Conservation (phyloP, 768 basidiomycete genomes). For the Fomitopsis pulvina region DNA sequence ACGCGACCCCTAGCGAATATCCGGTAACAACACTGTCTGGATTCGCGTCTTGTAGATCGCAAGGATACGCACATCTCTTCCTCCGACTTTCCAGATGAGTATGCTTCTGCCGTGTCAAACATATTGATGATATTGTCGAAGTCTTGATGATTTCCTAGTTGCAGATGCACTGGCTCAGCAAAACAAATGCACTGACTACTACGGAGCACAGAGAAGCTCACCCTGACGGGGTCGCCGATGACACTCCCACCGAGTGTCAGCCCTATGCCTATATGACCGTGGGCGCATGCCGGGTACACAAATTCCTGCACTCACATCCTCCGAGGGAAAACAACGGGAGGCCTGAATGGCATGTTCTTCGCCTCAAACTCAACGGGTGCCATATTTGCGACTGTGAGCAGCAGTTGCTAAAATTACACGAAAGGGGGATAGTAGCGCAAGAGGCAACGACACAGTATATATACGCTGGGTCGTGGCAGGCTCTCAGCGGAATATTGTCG, state of each 20-base stretch:
- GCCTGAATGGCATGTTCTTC: constrained; percentile 53
- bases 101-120: constrained; percentile 62
- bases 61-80: constrained; percentile 51
- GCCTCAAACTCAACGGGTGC: constrained; percentile 38
- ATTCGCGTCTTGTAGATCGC: not conserved
- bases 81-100: constrained; percentile 66
- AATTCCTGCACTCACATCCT: constrained; percentile 38
- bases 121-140: constrained; percentile 6
- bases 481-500: too few relatives aligned
- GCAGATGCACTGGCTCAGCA: too few relatives aligned
- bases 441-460: too few relatives aligned
- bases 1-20: constrained; percentile 46
- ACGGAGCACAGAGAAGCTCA: constrained; percentile 20
- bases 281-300: not conserved
- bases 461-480: too few relatives aligned
- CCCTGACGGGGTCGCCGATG: constrained; percentile 66
- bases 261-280: constrained; percentile 20
- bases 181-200: too few relatives aligned
- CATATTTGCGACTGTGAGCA: too few relatives aligned
- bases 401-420: too few relatives aligned
- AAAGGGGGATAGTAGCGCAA: too few relatives aligned
- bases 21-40: not conserved
- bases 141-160: constrained; percentile 75
- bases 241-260: constrained; percentile 59
- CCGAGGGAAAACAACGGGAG: constrained; percentile 66